Evolutionary conservation across 768 basidiomycete species (phyloP).

Genomic region (Scleroderma bovista): DNA sequence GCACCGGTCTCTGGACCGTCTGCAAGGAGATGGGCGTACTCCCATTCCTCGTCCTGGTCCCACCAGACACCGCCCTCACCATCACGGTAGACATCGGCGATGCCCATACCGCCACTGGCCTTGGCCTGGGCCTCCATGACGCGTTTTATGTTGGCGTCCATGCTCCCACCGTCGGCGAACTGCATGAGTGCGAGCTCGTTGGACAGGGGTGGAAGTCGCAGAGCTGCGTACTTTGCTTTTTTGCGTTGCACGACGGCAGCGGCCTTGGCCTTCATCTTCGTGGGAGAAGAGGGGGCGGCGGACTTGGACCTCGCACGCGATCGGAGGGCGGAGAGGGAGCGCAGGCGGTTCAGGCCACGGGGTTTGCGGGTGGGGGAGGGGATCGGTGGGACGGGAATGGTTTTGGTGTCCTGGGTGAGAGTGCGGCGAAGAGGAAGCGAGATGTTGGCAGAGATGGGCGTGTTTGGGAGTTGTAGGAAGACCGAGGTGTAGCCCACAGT

Average conservation of each 20-base stretch:
- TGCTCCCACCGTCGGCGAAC: constrained; percentile 57
- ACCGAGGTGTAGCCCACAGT: constrained; percentile 61
- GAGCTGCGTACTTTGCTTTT: constrained; percentile 44
- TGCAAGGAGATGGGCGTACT: constrained; percentile 56
- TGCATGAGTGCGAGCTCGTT: constrained; percentile 69
- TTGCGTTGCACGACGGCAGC: constrained; percentile 42
- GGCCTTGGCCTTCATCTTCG: constrained; percentile 16
- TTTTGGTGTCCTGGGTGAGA: constrained; percentile 3
- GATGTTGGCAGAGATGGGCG: constrained; percentile 31
- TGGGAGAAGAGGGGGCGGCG: constrained; percentile 21
- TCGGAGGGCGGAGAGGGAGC: constrained; percentile 47
- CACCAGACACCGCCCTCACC: constrained; percentile 60
- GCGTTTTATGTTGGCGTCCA: constrained; percentile 49
- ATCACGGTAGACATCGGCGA: constrained; percentile 55
- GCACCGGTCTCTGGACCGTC: constrained; percentile 27
- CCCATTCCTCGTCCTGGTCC: constrained; percentile 68
- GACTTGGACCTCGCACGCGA: constrained; percentile 36
- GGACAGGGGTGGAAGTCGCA: constrained; percentile 44
- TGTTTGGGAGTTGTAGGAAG: constrained; percentile 53
- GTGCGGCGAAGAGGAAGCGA: constrained; percentile 7
- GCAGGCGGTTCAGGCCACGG: constrained; percentile 39
- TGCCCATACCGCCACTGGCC: constrained; percentile 30
- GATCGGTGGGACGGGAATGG: constrained; percentile 14
- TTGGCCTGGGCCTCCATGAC: constrained; percentile 53
- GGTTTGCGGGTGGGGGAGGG: constrained; percentile 12